Evolutionary conservation across 345 rosid genomes (phyloP), one percentile per base, ranked within the genome.

Genomic region (Crucihimalaya himalaica): DNA sequence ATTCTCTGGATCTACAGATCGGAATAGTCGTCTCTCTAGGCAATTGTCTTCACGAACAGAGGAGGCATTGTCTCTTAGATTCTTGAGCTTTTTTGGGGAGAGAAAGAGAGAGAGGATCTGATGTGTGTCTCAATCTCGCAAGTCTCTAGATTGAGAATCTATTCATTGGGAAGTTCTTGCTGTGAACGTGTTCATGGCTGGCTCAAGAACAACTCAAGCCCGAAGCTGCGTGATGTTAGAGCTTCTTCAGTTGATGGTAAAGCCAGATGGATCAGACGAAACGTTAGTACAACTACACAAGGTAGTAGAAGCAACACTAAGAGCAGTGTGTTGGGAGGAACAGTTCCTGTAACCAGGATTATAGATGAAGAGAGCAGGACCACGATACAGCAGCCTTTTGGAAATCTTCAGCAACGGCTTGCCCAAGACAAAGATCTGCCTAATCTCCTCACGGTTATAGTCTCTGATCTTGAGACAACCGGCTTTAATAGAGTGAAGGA

Each of bases 391-490:
- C 39, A 35, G 50, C 72, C 67, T 57, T 75, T 55, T 53, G 76
- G 51, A 40, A 80, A 80, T 72, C 79, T 84, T 77, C 89, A 76
- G 79, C 81, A 84, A 45, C 83, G 63, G 66, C 82, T 87, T 51
- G 80, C 85, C 23, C 81, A 83, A 71, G 79, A 75, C 48, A 82
- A 84, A 82, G 87, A 87, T 52, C 72, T 90, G 58, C 68, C 84
- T 21, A 75, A 73, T 46, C 85, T 85, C 29, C 73, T 91, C 56
- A 90, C 98, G 0, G 77, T 83, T 47, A 79, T 92, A 35, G 83
- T 82, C 60, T 78, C 81, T 11, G 98, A 92, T 80, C 80, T 88
- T 58, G 98, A 92, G 81, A 92, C 99, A 19, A 88, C 91, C 0
- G 99, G 97, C 10, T 64, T 87, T 50, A 79, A 82, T 73, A 75